phyloP scores from a whole-genome alignment of 2,329 filamentous ascomycete species.

The Bipolaris bicolor region DNA sequence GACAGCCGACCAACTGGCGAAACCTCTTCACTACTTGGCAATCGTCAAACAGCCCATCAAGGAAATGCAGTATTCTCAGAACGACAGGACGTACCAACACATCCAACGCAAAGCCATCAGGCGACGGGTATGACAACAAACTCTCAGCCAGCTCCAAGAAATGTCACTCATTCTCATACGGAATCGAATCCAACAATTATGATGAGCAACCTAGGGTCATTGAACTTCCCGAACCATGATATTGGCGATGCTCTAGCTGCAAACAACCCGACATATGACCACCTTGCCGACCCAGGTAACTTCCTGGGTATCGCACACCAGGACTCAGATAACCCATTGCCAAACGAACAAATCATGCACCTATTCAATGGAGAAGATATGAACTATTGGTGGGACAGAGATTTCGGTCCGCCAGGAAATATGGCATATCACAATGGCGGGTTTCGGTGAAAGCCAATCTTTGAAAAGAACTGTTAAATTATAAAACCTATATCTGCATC shows the following conservation, averaged over 20 bases:
- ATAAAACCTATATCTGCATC: background rate
- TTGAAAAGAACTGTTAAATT: background rate
- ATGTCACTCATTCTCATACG: background rate
- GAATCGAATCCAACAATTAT: background rate
- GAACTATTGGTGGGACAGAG: conserved; percentile 21
- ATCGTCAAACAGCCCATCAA: background rate
- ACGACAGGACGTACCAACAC: background rate
- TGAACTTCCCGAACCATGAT: background rate
- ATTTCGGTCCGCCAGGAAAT: conserved; percentile 10
- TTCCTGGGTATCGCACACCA: conserved; percentile 35
- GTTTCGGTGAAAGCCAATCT: background rate
- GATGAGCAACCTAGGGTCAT: background rate
- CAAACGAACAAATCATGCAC: conserved; percentile 32
- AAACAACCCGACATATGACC: conserved; percentile 10
- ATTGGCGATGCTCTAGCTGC: conserved; percentile 3
- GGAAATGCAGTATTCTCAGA: background rate
- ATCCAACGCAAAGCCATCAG: background rate
- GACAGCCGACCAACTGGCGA: background rate
- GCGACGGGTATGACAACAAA: background rate
- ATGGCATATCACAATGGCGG: conserved; percentile 4
- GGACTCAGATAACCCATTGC: conserved; percentile 30
- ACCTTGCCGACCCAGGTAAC: conserved; percentile 22
- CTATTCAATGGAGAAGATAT: conserved; percentile 32
- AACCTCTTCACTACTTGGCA: background rate
- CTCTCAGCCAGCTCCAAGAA: background rate